Evolutionary conservation across 768 basidiomycete genomes (phyloP), one percentile per base, ranked within the genome.

Genomic region (Agaricus sinodeliciosus): DNA sequence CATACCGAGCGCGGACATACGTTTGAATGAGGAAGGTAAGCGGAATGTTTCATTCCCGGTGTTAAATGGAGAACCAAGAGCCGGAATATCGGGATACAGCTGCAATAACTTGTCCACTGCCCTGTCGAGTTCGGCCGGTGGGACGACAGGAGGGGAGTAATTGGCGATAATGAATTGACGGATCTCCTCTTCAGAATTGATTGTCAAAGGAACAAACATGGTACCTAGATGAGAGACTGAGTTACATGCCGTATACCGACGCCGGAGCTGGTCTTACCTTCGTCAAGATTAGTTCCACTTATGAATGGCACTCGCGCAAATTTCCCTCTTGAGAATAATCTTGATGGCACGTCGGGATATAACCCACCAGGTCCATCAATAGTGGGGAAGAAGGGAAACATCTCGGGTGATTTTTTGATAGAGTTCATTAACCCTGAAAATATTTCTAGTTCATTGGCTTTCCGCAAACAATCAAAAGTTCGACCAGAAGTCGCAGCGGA

Each of bases 41-140:
- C 75, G 75, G 55, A 77, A 78, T 0, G 74, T 73, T 19, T 73
- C 58, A 54, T 70, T 67, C 4, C 77, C 75, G 2, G 76, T 78
- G 11, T 65, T 66, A 56, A 69, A 79, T 0, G 78, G 78, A 0
- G 73, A 72, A 2, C 78, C 78, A 27, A 66, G 54, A 12, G 72
- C 60, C 18, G 77, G 71, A 34, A 63, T 60, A 50, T 74, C 62
- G 0, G 76, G 75, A 57, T 79, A 78, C 2, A 74, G 57, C 16
- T 70, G 51, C 0, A 75, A 54, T 0, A 76, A 26, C 12, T 51
- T 55, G 6, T 67, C 57, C 2, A 64, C 57, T 1, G 64, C 65
- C 2, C 45, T 45, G 12, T 56, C 40, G 4, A 70, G 58, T 3
- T 54, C 57, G 3, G 41, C 55, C 25, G 59, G 58, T 9, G 61